phyloP scores from a whole-genome alignment of 768 basidiomycete species.

The Astraeus odoratus region DNA sequence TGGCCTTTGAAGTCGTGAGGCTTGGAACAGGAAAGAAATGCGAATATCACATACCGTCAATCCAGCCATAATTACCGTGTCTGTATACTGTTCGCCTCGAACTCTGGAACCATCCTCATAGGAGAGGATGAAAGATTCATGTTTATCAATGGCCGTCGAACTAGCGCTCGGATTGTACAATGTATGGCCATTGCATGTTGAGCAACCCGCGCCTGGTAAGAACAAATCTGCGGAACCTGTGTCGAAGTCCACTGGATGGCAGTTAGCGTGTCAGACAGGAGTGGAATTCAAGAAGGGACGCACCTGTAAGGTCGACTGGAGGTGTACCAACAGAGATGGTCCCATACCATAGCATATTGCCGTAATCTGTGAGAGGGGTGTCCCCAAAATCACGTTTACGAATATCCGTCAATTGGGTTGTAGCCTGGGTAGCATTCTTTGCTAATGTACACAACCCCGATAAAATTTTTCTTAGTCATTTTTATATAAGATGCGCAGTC shows the following conservation, averaged over 20 bases:
- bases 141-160: conserved; percentile 21
- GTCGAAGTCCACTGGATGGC: conserved; percentile 24
- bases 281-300: background rate
- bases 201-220: conserved; percentile 23
- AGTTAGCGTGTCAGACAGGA: background rate
- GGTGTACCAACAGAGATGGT: conserved; percentile 20
- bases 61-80: conserved; percentile 34
- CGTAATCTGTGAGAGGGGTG: conserved; percentile 11
- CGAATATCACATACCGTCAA: conserved; percentile 10
- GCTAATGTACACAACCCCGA: conserved; percentile 9
- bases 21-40: conserved; percentile 2
- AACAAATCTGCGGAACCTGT: conserved; percentile 31
- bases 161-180: conserved; percentile 30
- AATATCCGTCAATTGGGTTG: too few relatives aligned
- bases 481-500: conserved; percentile 4
- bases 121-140: conserved; percentile 24
- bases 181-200: conserved; percentile 28
- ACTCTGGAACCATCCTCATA: conserved; percentile 41
- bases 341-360: conserved; percentile 19
- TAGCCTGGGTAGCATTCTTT: conserved; percentile 1
- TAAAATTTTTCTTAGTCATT: conserved; percentile 14
- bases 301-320: conserved; percentile 14
- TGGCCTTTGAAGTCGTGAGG: conserved; percentile 11
- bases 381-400: conserved; percentile 5
- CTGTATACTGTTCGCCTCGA: conserved; percentile 32